Conservation (phyloP, 306 rosid species). For the Datisca glomerata region DNA sequence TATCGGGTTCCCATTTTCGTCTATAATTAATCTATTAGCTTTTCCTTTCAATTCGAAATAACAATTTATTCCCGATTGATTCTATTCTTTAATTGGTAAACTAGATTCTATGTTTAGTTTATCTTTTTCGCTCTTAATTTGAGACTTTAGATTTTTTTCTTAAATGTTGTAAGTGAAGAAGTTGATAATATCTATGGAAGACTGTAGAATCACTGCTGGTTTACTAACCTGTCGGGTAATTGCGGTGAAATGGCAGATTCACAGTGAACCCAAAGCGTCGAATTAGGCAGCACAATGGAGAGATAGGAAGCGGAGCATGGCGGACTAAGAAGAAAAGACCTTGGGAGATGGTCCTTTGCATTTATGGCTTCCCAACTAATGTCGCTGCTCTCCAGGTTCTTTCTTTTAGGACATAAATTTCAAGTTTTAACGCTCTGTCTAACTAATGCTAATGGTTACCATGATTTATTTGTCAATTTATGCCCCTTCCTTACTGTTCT, state of each 20-base stretch:
- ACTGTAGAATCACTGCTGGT: neutral
- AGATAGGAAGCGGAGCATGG: slow-evolving; percentile 78
- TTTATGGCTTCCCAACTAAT: slow-evolving; percentile 84
- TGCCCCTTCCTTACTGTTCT: too few relatives aligned
- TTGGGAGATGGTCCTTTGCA: slow-evolving; percentile 95
- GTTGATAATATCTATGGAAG: slow-evolving; percentile 1
- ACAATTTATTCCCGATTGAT: too few relatives aligned
- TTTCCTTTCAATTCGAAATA: slow-evolving; percentile 1
- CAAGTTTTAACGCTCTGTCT: too few relatives aligned
- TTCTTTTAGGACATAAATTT: too few relatives aligned
- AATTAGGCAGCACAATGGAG: slow-evolving; percentile 94
- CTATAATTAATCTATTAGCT: neutral
- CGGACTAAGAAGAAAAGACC: slow-evolving; percentile 75
- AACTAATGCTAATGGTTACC: too few relatives aligned
- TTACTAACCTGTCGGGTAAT: too few relatives aligned
- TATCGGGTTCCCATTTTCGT: slow-evolving; percentile 43
- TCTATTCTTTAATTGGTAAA: too few relatives aligned
- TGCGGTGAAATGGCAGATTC: slow-evolving; percentile 51
- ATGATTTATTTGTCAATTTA: too few relatives aligned
- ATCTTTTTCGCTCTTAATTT: too few relatives aligned
- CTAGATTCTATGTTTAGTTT: too few relatives aligned
- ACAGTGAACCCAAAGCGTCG: slow-evolving; percentile 88
- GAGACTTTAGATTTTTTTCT: too few relatives aligned
- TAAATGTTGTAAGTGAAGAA: neutral
- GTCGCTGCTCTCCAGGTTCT: slow-evolving; percentile 91